These are phyloP conservation scores for Globisporangium uncinulatum DNA, from an alignment of 352 stramenopile species.

Conservation along the genomic window DNA sequence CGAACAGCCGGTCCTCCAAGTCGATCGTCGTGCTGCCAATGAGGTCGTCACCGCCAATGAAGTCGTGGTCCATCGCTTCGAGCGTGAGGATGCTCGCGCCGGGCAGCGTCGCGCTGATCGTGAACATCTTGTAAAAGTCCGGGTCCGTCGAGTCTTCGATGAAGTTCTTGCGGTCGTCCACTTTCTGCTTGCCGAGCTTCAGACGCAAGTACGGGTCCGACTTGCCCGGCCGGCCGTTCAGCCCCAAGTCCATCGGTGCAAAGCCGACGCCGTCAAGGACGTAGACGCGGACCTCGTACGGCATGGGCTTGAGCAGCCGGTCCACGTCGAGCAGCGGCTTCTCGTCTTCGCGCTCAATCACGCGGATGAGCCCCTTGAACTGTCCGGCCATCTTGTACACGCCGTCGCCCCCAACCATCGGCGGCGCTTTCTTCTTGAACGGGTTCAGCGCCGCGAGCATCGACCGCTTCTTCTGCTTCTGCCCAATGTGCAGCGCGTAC, in stretches of 20 bases:
- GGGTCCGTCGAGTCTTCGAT: conserved; percentile 82
- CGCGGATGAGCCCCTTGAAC: conserved; percentile 90
- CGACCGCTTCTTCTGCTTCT: conserved; percentile 70
- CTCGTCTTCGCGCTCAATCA: conserved; percentile 81
- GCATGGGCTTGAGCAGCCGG: conserved; percentile 53
- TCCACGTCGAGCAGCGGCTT: conserved; percentile 72
- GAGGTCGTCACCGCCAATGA: conserved; percentile 88
- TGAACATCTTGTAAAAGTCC: conserved; percentile 91
- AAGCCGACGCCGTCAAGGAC: conserved; percentile 84
- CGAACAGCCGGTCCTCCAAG: conserved; percentile 91
- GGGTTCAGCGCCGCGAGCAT: conserved; percentile 59
- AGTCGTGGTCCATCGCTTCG: conserved; percentile 87
- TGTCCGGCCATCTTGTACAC: conserved; percentile 79
- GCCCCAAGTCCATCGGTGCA: conserved; percentile 78
- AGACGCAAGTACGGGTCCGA: conserved; percentile 87
- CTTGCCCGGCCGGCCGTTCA: conserved; percentile 78
- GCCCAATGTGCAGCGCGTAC: conserved; percentile 77
- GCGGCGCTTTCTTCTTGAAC: conserved; percentile 59
- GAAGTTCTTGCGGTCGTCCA: conserved; percentile 90
- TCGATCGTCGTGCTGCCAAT: conserved; percentile 92
- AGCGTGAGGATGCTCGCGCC: conserved; percentile 85
- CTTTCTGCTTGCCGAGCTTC: conserved; percentile 78
- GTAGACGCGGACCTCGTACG: conserved; percentile 87
- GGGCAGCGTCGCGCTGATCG: conserved; percentile 81
- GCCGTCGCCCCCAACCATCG: conserved; percentile 29